phyloP scores from a whole-genome alignment of 441 rosid genomes.

The Populus tomentosa region DNA sequence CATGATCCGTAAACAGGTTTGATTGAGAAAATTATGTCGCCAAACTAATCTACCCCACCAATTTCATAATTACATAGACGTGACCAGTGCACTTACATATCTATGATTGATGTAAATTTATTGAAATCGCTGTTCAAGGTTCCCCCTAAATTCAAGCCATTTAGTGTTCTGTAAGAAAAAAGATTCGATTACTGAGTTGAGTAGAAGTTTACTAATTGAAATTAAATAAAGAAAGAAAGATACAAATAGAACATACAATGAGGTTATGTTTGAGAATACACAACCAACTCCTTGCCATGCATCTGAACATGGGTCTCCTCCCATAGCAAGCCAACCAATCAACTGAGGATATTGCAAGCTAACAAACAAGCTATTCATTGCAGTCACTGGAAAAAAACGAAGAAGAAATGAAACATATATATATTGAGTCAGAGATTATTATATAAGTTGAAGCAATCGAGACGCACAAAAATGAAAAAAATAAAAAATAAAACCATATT shows the following conservation, averaged over 20 bases:
- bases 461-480: background rate
- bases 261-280: constrained; percentile 66
- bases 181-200: background rate
- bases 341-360: constrained; percentile 63
- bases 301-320: constrained; percentile 96
- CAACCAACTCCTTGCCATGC: constrained; percentile 85
- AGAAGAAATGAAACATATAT: too few relatives aligned
- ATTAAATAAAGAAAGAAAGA: constrained; percentile 4
- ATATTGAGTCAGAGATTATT: background rate
- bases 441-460: background rate
- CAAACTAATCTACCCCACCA: background rate
- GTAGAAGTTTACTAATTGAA: background rate
- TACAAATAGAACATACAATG: constrained; percentile 41
- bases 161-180: constrained; percentile 52
- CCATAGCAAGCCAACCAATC: constrained; percentile 61
- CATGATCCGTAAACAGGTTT: background rate
- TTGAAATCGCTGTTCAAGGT: constrained; percentile 43
- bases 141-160: constrained; percentile 64
- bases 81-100: constrained; percentile 46
- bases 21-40: too few relatives aligned
- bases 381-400: constrained; percentile 43
- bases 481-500: too few relatives aligned
- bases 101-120: constrained; percentile 53
- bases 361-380: constrained; percentile 56
- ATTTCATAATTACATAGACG: background rate